These are phyloP conservation scores for Aspergillus affinis DNA, from an alignment of 495 filamentous ascomycete genomes.

Conservation along the genomic window DNA sequence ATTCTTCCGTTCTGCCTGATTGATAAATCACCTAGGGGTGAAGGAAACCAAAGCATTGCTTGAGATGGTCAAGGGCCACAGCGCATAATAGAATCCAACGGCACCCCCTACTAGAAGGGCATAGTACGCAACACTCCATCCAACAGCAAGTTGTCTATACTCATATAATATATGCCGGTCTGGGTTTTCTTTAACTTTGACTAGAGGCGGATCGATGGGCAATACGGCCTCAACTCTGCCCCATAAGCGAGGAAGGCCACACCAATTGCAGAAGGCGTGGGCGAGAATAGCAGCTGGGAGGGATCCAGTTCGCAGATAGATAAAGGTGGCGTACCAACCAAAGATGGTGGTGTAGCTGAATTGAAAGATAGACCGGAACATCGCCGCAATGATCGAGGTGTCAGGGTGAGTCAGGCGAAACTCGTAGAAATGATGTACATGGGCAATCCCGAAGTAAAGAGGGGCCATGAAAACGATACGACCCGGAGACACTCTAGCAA, in stretches of 20 bases:
- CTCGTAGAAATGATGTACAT: slow-evolving; percentile 96
- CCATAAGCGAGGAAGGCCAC: slow-evolving; percentile 86
- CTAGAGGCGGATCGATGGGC: slow-evolving; percentile 30
- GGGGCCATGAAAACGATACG: slow-evolving; percentile 76
- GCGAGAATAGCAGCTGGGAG: slow-evolving; percentile 67
- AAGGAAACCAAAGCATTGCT: slow-evolving; percentile 39
- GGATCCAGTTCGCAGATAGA: slow-evolving; percentile 86
- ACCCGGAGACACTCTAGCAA: slow-evolving; percentile 59
- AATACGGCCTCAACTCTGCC: slow-evolving; percentile 60
- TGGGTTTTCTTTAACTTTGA: slow-evolving; percentile 43
- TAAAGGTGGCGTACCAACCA: slow-evolving; percentile 85
- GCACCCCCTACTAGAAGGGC: slow-evolving; percentile 68
- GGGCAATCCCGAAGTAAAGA: slow-evolving; percentile 90
- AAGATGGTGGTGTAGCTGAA: slow-evolving; percentile 93
- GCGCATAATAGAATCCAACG: slow-evolving; percentile 59
- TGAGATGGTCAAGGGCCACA: slow-evolving; percentile 74
- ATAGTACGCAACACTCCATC: slow-evolving; percentile 81
- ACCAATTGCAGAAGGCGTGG: slow-evolving; percentile 91
- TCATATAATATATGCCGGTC: slow-evolving; percentile 20
- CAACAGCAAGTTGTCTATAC: slow-evolving; percentile 35
- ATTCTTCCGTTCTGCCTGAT: background rate
- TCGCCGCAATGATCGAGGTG: slow-evolving; percentile 54
- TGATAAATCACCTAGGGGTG: background rate
- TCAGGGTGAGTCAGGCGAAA: slow-evolving; percentile 79
- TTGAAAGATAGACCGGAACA: slow-evolving; percentile 76